Percentiles rank a stretch among this genome's conserved stretches.
These are phyloP conservation scores for Boletus pseudopeckii DNA, from an alignment of 768 basidiomycete genomes.

Conservation along the genomic window DNA sequence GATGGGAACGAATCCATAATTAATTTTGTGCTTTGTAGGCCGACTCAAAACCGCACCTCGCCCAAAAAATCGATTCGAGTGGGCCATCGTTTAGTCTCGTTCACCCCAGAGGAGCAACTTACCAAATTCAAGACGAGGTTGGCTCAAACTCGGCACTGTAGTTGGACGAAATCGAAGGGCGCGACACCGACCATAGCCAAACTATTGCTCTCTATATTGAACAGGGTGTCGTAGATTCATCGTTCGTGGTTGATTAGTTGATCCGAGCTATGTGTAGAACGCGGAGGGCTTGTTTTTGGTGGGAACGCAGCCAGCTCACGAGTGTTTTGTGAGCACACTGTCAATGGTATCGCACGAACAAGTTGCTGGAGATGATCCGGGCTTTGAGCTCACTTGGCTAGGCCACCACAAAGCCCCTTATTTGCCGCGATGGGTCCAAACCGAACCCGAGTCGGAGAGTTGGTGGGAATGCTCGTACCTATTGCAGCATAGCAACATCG, in stretches of 20 bases:
- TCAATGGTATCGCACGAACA: background rate
- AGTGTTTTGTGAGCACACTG: background rate
- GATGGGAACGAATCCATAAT: no score
- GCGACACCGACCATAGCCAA: no score
- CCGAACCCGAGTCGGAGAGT: background rate
- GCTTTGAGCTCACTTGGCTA: no score
- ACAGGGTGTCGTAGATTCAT: background rate
- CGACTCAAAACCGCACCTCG: background rate
- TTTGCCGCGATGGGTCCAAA: no score
- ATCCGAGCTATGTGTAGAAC: background rate
- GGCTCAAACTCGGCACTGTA: background rate
- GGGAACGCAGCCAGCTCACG: background rate
- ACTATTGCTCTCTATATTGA: background rate
- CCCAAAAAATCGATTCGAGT: background rate
- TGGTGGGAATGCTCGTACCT: conserved; percentile 1
- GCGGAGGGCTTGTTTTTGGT: background rate
- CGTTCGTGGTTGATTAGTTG: background rate
- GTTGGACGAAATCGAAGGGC: background rate
- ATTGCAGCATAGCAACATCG: background rate
- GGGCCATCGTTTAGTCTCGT: background rate
- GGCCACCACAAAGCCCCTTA: background rate
- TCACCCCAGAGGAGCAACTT: background rate
- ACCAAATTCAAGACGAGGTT: background rate
- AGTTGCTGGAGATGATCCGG: background rate
- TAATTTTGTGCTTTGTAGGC: background rate